Conservation (phyloP, 2,329 filamentous ascomycete genomes). For the Penicillium crustosum region DNA sequence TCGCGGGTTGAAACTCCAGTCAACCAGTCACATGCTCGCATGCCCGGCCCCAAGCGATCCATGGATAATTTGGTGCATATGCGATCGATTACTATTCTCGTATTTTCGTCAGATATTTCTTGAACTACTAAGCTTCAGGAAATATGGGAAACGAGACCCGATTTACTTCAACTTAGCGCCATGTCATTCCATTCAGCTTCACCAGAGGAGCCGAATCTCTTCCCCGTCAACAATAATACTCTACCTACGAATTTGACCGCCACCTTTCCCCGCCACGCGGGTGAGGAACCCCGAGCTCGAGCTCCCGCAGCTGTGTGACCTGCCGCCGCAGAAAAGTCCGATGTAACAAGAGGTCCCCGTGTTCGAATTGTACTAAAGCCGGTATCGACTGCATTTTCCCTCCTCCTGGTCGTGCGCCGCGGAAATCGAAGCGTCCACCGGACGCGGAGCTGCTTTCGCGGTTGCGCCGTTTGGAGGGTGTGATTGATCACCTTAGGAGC, state of each 20-base stretch:
- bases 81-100: background rate
- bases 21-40: background rate
- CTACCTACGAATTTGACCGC: slow-evolving; percentile 9
- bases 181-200: slow-evolving; percentile 24
- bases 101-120: background rate
- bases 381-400: slow-evolving; percentile 64
- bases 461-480: slow-evolving; percentile 58
- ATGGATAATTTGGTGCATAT: background rate
- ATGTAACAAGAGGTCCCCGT: slow-evolving; percentile 50
- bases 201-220: slow-evolving; percentile 20
- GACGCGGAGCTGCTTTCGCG: slow-evolving; percentile 62
- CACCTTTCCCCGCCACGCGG: slow-evolving; percentile 15
- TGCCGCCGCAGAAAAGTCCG: slow-evolving; percentile 50
- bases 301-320: slow-evolving; percentile 48
- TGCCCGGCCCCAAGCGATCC: background rate
- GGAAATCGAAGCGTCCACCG: slow-evolving; percentile 57
- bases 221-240: slow-evolving; percentile 20
- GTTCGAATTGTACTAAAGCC: slow-evolving; percentile 49
- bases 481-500: slow-evolving; percentile 59
- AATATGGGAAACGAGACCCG: slow-evolving; percentile 7
- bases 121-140: background rate
- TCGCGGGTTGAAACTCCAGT: background rate
- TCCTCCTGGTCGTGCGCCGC: slow-evolving; percentile 59
- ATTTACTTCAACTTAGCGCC: background rate
- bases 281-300: slow-evolving; percentile 22